These are phyloP conservation scores for Setaria viridis DNA, from an alignment of 202 grass and related monocot genomes.

Conservation along the genomic window DNA sequence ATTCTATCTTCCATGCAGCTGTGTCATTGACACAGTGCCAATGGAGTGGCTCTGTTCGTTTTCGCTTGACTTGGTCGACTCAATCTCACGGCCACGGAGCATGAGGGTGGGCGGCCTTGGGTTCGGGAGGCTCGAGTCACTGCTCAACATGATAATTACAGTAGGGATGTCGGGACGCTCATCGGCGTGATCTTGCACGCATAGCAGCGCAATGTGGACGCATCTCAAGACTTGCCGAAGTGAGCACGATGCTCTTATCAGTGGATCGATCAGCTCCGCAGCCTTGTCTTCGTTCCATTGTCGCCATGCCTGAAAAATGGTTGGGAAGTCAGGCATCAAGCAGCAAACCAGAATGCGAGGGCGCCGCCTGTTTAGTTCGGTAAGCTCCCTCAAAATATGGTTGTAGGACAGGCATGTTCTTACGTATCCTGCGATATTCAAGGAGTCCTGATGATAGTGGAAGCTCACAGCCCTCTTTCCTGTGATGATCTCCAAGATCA, in stretches of 20 bases:
- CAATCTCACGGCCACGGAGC: slow-evolving; percentile 48
- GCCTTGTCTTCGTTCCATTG: slow-evolving; percentile 82
- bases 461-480: slow-evolving; percentile 79
- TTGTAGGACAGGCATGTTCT: slow-evolving; percentile 35
- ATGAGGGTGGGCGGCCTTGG: slow-evolving; percentile 79
- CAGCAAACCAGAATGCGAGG: neutral
- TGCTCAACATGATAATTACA: slow-evolving; percentile 73
- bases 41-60: slow-evolving; percentile 54
- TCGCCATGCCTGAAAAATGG: slow-evolving; percentile 66
- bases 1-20: slow-evolving; percentile 63
- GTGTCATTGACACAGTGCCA: slow-evolving; percentile 57
- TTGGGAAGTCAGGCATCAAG: slow-evolving; percentile 4
- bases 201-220: slow-evolving; percentile 76
- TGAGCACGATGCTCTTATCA: slow-evolving; percentile 52
- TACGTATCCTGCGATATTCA: slow-evolving; percentile 84
- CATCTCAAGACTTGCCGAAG: slow-evolving; percentile 63
- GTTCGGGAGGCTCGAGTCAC: slow-evolving; percentile 53
- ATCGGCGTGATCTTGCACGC: slow-evolving; percentile 81
- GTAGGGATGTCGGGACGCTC: slow-evolving; percentile 71
- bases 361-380: neutral
- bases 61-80: slow-evolving; percentile 57
- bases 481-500: slow-evolving; percentile 78
- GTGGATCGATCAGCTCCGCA: slow-evolving; percentile 71
- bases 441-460: slow-evolving; percentile 63
- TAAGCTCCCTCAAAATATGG: neutral